Evolutionary conservation across 805 yeast species (phyloP).

Genomic region (Saitoella complicata): DNA sequence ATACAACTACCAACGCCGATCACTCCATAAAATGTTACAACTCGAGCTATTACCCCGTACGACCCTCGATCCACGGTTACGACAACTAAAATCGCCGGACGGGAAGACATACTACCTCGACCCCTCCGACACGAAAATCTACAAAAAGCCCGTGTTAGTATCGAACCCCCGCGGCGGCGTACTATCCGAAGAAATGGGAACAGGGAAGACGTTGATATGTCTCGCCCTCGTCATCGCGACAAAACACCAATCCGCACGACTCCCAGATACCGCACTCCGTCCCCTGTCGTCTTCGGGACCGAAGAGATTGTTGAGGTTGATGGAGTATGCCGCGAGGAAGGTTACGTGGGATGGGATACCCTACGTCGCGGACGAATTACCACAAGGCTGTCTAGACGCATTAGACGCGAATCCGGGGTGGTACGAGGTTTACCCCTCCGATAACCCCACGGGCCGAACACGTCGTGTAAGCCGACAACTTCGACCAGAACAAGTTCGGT

Average conservation of each 20-base stretch:
- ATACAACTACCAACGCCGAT: slow-evolving; percentile 44
- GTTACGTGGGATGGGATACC: slow-evolving; percentile 12
- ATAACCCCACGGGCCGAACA: too few species aligned
- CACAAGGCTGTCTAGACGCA: too few species aligned
- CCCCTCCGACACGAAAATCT: slow-evolving; percentile 20
- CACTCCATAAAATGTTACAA: slow-evolving; percentile 43
- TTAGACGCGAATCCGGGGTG: too few species aligned
- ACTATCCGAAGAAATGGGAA: slow-evolving; percentile 52
- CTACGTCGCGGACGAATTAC: slow-evolving; percentile 7
- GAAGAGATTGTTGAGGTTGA: slow-evolving; percentile 20
- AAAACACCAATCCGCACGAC: slow-evolving; percentile 32
- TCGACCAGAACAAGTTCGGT: too few species aligned
- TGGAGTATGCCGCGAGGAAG: slow-evolving; percentile 26
- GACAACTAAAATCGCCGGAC: slow-evolving; percentile 14
- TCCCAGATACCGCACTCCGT: slow-evolving; percentile 22
- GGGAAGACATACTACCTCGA: slow-evolving; percentile 23
- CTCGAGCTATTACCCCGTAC: slow-evolving; percentile 28
- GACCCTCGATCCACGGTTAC: slow-evolving; percentile 24
- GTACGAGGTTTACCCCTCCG: too few species aligned
- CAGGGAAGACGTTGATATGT: slow-evolving; percentile 45
- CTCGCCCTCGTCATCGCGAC: slow-evolving; percentile 41
- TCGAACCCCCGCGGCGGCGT: slow-evolving; percentile 44
- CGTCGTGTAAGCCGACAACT: too few species aligned
- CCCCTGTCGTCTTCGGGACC: slow-evolving; percentile 11
- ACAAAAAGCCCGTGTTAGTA: slow-evolving; percentile 27